Evolutionary conservation across 2,329 filamentous ascomycete genomes (phyloP).

Genomic region (Penicillium concentricum): DNA sequence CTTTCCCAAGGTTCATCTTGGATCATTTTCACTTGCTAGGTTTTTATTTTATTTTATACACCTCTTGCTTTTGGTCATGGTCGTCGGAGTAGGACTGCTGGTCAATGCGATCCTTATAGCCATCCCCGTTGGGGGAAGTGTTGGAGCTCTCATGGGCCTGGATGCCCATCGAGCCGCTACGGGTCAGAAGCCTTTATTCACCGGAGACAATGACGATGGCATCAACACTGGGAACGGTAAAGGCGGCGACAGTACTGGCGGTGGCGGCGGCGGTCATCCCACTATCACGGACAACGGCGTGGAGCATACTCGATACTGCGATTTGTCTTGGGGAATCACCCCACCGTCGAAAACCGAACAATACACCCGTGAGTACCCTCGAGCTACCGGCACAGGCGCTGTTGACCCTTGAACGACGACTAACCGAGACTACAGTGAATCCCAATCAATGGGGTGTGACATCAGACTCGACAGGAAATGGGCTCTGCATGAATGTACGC

Average conservation of each 20-base stretch:
- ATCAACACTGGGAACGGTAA: constrained; percentile 19
- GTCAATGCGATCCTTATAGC: constrained; percentile 53
- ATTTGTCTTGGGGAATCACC: constrained; percentile 48
- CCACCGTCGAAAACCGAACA: constrained; percentile 46
- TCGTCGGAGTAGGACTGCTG: constrained; percentile 39
- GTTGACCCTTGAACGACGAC: neutral
- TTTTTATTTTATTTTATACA: constrained; percentile 14
- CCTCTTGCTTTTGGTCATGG: constrained; percentile 9
- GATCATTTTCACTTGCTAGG: neutral
- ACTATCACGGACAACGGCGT: constrained; percentile 36
- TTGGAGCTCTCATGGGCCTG: constrained; percentile 53
- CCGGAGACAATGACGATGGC: constrained; percentile 20
- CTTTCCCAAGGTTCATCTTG: neutral
- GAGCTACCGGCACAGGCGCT: neutral
- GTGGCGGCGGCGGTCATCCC: constrained; percentile 6
- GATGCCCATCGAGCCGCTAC: constrained; percentile 46
- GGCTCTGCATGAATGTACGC: constrained; percentile 56
- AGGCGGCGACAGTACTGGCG: constrained; percentile 18
- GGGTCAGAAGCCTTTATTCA: constrained; percentile 50
- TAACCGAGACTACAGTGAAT: constrained; percentile 44
- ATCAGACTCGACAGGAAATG: constrained; percentile 34
- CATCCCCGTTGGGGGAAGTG: constrained; percentile 51
- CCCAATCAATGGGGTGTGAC: constrained; percentile 57
- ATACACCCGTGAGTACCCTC: constrained; percentile 48
- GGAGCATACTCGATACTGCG: constrained; percentile 42